Evolutionary conservation across 768 basidiomycete species (phyloP).

Genomic region (Agaricus bisporus): DNA sequence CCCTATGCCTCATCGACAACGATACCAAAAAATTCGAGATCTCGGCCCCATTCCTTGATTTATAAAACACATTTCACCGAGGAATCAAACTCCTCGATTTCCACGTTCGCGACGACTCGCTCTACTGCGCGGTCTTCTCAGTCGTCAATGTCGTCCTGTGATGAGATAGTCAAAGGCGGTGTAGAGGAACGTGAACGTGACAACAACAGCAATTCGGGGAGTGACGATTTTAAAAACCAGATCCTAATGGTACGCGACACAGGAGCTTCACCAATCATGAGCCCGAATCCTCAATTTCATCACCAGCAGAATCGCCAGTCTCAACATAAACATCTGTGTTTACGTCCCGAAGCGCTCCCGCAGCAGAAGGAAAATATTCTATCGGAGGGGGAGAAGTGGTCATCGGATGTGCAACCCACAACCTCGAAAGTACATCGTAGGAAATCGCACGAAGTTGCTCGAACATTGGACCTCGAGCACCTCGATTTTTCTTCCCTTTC

Average conservation of each 20-base stretch:
- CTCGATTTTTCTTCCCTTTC: constrained; percentile 8
- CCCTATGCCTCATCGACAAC: background rate
- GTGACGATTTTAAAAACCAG: constrained; percentile 17
- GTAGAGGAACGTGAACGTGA: constrained; percentile 8
- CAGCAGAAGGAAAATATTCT: background rate
- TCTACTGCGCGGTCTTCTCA: constrained; percentile 33
- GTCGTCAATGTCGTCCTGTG: constrained; percentile 40
- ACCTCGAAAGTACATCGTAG: constrained; percentile 16
- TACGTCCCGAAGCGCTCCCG: too few relatives aligned
- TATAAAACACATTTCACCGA: constrained; percentile 16
- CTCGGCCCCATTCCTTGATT: constrained; percentile 14
- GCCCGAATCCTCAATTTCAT: constrained; percentile 41
- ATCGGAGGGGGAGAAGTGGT: constrained; percentile 9
- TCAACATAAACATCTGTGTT: background rate
- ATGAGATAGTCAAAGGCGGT: constrained; percentile 19
- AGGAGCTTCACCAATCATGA: constrained; percentile 43
- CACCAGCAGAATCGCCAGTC: constrained; percentile 18
- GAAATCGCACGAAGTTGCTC: constrained; percentile 17
- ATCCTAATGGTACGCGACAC: constrained; percentile 42
- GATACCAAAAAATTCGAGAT: background rate
- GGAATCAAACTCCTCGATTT: constrained; percentile 26
- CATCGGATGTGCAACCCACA: constrained; percentile 9
- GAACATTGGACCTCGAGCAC: constrained; percentile 12
- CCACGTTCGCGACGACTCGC: constrained; percentile 16
- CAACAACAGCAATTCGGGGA: constrained; percentile 13